Percentiles rank a stretch among this genome's conserved stretches.
phyloP scores from a whole-genome alignment of 768 basidiomycete genomes.

The Mycena vitilis region DNA sequence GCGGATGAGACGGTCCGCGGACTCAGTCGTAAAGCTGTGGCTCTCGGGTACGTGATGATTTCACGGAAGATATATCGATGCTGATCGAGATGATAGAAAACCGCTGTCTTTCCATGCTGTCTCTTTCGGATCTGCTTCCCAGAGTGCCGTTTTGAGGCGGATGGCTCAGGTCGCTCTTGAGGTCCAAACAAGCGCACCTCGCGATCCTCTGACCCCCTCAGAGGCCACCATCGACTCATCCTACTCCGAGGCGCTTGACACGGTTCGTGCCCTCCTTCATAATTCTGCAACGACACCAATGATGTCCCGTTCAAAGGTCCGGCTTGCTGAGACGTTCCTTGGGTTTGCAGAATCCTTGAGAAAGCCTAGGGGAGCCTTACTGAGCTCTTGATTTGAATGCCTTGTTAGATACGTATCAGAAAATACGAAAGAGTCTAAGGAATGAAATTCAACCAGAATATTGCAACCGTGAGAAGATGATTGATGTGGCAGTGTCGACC shows the following conservation, averaged over 20 bases:
- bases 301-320: conserved; percentile 48
- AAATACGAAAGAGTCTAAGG: neutral
- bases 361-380: conserved; percentile 57
- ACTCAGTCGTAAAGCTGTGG: conserved; percentile 54
- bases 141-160: conserved; percentile 46
- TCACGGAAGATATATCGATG: neutral
- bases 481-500: neutral
- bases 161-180: conserved; percentile 61
- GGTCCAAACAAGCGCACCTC: conserved; percentile 54
- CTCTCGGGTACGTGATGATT: conserved; percentile 53
- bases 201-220: conserved; percentile 49
- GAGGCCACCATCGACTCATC: conserved; percentile 52
- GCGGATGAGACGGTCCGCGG: conserved; percentile 53
- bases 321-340: conserved; percentile 63
- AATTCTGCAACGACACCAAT: neutral
- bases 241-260: conserved; percentile 60
- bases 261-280: conserved; percentile 45
- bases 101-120: conserved; percentile 65
- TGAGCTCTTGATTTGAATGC: conserved; percentile 13
- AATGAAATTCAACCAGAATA: too few relatives aligned
- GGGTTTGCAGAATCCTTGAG: conserved; percentile 62
- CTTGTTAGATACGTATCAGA: neutral
- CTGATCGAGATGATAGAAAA: conserved; percentile 47
- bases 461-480: conserved; percentile 7
- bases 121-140: conserved; percentile 54